Base-by-base conservation (phyloP, 129 eudicot species). In the Silybum marianum region DNA sequence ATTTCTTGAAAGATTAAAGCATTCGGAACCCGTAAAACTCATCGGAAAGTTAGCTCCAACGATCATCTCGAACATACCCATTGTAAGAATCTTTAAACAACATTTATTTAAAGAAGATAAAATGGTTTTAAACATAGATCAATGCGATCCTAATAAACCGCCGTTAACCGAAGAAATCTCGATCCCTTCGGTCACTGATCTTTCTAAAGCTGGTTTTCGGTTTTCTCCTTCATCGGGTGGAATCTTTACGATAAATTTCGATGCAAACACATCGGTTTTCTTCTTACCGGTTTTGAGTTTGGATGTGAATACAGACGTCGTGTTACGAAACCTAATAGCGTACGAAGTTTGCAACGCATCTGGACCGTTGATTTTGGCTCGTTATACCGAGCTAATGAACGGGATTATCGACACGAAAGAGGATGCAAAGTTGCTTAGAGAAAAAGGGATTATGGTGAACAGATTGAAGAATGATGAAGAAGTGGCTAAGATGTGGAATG, bases 401-500 rank as follows among this genome's bases (percentile, higher is more conserved):
- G 96, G 92, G 79, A 90, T 93, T 46, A 85, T 93, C 24, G 95
- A 93, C 36, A 88, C 93, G 0, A 84, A 85, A 12, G 90, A 79
- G 51, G 97, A 92, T 67, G 97, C 81, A 3, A 82, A 28, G 85
- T 12, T 88, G 19, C 89, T 92, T 0, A 81, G 95, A 58, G 86
- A 85, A 62, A 88, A 11, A 40, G 93, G 92, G 82, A 85, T 91
- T 6, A 81, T 91, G n/a, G 13, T 84, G 58, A 91, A 84, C 75
- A 84, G 77, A 28, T 28, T 91, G 84, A 91, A 91, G 82, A 87
- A 82, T 30, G 97, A 91, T 58, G 67, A 89, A 70, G 97, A 89
- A 25, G 92, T 88, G 71, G 93, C 90, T 2, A 74, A 89, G 1
- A n/a, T 92, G 44, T 92, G 94, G 92, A 92, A 92, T 73, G 97